Percentiles rank a stretch among this genome's conserved stretches.
Evolutionary conservation across 352 stramenopile genomes (phyloP).

Genomic region (Phytophthora hybrid): DNA sequence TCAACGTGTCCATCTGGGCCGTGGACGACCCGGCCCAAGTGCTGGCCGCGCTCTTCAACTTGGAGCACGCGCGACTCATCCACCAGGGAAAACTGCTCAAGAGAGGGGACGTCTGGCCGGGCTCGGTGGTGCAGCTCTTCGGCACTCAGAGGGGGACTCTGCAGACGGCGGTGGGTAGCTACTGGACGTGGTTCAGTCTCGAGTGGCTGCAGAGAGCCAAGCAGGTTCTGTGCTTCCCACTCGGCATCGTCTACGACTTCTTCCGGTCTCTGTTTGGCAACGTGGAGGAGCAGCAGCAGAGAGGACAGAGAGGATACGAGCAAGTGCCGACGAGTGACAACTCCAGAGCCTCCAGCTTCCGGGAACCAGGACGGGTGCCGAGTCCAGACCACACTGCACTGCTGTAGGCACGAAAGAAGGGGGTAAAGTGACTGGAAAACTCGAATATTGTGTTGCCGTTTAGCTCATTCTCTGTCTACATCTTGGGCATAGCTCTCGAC

Average conservation of each 20-base stretch:
- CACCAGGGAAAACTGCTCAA: conserved; percentile 85
- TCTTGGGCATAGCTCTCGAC: no score
- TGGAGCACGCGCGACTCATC: conserved; percentile 82
- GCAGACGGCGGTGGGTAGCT: conserved; percentile 23
- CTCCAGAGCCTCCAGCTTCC: conserved; percentile 47
- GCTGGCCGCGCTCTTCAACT: conserved; percentile 73
- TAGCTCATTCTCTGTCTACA: no score
- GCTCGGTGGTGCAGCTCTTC: conserved; percentile 85
- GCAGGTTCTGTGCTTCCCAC: conserved; percentile 73
- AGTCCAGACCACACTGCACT: conserved; percentile 55
- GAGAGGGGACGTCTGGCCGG: conserved; percentile 85
- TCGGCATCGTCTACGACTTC: conserved; percentile 73
- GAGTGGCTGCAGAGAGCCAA: conserved; percentile 55
- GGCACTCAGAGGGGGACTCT: conserved; percentile 60
- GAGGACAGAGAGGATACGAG: conserved; percentile 55
- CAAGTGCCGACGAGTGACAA: conserved; percentile 41
- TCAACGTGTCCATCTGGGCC: conserved; percentile 84
- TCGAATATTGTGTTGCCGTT: background rate
- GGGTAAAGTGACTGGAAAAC: background rate
- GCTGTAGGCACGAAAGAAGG: conserved; percentile 31
- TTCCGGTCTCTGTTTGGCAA: conserved; percentile 70
- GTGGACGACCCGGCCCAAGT: conserved; percentile 73
- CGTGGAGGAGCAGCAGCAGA: conserved; percentile 31
- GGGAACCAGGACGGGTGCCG: conserved; percentile 62
- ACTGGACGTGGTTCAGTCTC: conserved; percentile 37